These are phyloP conservation scores for Mycena capillaripes DNA, from an alignment of 768 basidiomycete genomes.

Conservation along the genomic window DNA sequence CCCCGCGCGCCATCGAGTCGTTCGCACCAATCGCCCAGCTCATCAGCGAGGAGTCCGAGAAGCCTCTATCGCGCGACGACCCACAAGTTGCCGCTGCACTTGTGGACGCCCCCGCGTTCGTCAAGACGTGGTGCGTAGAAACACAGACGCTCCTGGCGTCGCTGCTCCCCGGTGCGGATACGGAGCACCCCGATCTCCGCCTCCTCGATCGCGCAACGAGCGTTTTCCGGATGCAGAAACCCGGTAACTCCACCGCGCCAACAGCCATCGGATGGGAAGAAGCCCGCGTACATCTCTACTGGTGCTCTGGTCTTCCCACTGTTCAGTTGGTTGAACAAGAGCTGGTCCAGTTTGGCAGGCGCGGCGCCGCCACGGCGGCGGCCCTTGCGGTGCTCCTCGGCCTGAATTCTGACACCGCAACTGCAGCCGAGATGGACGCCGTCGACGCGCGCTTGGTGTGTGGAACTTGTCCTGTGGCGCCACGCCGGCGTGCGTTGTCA, in stretches of 20 bases:
- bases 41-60: neutral
- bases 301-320: neutral
- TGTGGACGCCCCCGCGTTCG: neutral
- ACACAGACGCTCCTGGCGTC: neutral
- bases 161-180: neutral
- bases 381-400: constrained; percentile 2
- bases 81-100: constrained; percentile 1
- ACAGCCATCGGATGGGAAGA: constrained; percentile 14
- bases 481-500: neutral
- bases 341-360: neutral
- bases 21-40: constrained; percentile 10
- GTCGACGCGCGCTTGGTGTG: constrained; percentile 5
- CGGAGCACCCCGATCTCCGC: no score
- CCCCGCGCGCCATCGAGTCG: constrained; percentile 8
- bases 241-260: no score
- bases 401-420: neutral
- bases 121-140: neutral
- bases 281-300: constrained; percentile 3
- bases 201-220: constrained; percentile 10
- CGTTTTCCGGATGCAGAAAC: neutral
- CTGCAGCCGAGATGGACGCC: constrained; percentile 4
- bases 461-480: neutral
- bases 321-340: neutral
- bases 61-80: neutral
- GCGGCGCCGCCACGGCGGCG: neutral